Evolutionary conservation across 306 rosid species (phyloP), one percentile per base, ranked within the genome.

Genomic region (Malus orientalis): DNA sequence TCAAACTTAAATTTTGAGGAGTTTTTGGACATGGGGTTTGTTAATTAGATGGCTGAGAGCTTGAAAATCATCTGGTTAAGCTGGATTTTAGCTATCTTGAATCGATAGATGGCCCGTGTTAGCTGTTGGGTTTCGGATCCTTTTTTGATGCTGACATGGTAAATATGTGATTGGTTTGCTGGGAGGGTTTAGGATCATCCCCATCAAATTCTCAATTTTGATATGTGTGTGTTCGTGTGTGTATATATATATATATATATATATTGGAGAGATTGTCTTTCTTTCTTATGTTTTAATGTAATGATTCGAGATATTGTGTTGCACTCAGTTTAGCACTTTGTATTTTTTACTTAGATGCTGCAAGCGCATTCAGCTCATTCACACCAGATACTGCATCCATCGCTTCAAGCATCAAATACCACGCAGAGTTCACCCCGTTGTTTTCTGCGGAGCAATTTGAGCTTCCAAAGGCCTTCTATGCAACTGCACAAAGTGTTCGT

Each of bases 401-500:
- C 71, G 93, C 91, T 69, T 88, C 97, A 3, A 92, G 93, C 72
- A 92, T 95, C 81, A 95, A 92, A 70, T 92, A 90, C 86, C 99
- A 95, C 80, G 90, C 96, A 61, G 99, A 95, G 86, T 95, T 95
- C 87, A 92, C 91, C 40, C 93, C 99, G 6, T 64, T 79, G 71
- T 95, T 90, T 86, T 92, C 99, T 76, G 92, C 97, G 0, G 93
- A 89, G 76, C 75, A 76, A 8, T 89, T 92, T 82, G 92, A 88
- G 57, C 92, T 86, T 73, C 92, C 96, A 9, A 89, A 89, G 84
- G 96, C 98, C 67, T 95, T 47, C 84, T 80, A 67, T 85, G 93
- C 99, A 60, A 92, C 99, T 75, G 99, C 98, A 20, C 99, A 90
- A 77, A 92, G 93, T 87, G 98, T 89, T 67, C 97, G 93, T 32